Evolutionary conservation across 1,284 basidiomycete genomes (phyloP).

Genomic region (Veloporphyrellus conicus): DNA sequence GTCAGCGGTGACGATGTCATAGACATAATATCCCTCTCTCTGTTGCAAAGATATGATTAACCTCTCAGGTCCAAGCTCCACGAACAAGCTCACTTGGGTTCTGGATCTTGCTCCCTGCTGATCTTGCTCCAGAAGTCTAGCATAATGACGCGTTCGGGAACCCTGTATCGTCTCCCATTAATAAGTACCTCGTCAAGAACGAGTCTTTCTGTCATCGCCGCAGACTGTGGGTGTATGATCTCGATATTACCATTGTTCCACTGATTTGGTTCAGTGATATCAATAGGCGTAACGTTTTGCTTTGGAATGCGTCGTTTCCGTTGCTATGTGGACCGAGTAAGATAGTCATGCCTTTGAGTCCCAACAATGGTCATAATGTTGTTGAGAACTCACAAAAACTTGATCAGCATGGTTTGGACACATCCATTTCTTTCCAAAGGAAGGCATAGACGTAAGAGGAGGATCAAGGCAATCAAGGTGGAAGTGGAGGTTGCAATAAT

Average conservation of each 20-base stretch:
- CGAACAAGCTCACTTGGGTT: slow-evolving; percentile 39
- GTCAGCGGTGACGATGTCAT: slow-evolving; percentile 68
- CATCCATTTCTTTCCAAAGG: slow-evolving; percentile 93
- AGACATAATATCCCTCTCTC: slow-evolving; percentile 43
- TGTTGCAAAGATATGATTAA: slow-evolving; percentile 17
- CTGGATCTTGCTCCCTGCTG: slow-evolving; percentile 41
- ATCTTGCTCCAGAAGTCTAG: slow-evolving; percentile 95
- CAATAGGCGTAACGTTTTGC: slow-evolving; percentile 61
- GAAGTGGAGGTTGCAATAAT: slow-evolving; percentile 94
- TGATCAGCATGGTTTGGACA: slow-evolving; percentile 93
- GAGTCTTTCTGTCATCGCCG: slow-evolving; percentile 44
- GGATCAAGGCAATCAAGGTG: slow-evolving; percentile 96
- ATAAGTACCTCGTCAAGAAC: slow-evolving; percentile 72
- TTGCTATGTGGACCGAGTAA: slow-evolving; percentile 43
- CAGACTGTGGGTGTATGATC: slow-evolving; percentile 66
- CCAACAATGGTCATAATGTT: slow-evolving; percentile 4
- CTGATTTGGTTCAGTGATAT: slow-evolving; percentile 64
- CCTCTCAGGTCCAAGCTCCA: background rate
- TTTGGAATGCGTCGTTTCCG: slow-evolving; percentile 75
- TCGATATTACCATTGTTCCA: slow-evolving; percentile 93
- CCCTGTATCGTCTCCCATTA: slow-evolving; percentile 81
- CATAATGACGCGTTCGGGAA: slow-evolving; percentile 90
- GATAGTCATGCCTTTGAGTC: slow-evolving; percentile 7
- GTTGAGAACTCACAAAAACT: slow-evolving; percentile 52
- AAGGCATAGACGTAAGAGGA: slow-evolving; percentile 82